phyloP scores from a whole-genome alignment of 352 stramenopile genomes.

The Globisporangium cystogenes region DNA sequence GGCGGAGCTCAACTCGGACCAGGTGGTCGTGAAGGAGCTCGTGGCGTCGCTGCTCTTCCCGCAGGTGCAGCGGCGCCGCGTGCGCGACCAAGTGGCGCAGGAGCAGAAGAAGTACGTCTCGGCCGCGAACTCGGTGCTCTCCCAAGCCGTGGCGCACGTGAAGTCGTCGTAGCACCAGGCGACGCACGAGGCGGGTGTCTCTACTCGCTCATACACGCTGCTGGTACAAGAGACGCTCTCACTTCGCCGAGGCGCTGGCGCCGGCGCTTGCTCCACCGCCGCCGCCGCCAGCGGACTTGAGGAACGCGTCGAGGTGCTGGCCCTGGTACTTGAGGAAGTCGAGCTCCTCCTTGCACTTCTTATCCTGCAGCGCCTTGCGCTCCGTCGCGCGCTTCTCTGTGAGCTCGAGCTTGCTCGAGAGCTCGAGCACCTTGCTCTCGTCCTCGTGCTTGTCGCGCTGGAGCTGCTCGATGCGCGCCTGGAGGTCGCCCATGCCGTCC shows the following conservation, averaged over 20 bases:
- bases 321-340: slow-evolving; percentile 95
- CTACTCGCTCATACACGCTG: not conserved
- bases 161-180: slow-evolving; percentile 6
- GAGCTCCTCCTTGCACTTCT: slow-evolving; percentile 92
- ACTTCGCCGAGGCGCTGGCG: slow-evolving; percentile 1
- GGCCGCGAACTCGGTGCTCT: slow-evolving; percentile 53
- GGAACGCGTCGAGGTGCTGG: slow-evolving; percentile 93
- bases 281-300: slow-evolving; percentile 79
- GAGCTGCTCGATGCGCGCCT: slow-evolving; percentile 47
- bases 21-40: slow-evolving; percentile 67
- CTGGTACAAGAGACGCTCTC: not conserved
- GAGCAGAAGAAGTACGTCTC: slow-evolving; percentile 67
- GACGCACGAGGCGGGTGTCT: not conserved
- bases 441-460: slow-evolving; percentile 56
- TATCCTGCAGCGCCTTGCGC: slow-evolving; percentile 87
- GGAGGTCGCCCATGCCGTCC: slow-evolving; percentile 88
- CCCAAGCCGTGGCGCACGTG: slow-evolving; percentile 26
- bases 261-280: slow-evolving; percentile 14
- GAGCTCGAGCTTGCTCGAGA: slow-evolving; percentile 90
- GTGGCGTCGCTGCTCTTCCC: slow-evolving; percentile 80
- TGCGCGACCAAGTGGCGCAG: slow-evolving; percentile 45
- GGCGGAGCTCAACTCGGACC: slow-evolving; percentile 34
- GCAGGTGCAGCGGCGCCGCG: slow-evolving; percentile 60
- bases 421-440: slow-evolving; percentile 83
- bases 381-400: slow-evolving; percentile 91